Conservation (phyloP, 768 basidiomycete genomes). For the Xanthoconium stramineum region DNA sequence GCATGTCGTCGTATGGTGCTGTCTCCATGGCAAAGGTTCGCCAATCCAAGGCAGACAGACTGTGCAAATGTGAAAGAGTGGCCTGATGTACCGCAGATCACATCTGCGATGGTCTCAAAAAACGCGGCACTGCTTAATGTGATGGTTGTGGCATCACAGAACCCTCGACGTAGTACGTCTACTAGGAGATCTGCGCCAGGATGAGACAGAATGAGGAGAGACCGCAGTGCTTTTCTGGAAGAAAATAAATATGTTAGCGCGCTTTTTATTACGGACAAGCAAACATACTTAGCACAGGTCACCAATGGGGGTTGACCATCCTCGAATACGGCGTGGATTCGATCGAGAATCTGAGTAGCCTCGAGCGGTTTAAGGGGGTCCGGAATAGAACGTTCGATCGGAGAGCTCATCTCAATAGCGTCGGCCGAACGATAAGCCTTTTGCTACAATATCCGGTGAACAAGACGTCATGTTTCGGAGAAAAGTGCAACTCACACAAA, state of each 20-base stretch:
- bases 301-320: constrained; percentile 51
- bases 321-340: constrained; percentile 66
- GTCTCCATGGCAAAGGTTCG: constrained; percentile 78
- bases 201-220: constrained; percentile 58
- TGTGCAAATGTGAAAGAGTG: constrained; percentile 75
- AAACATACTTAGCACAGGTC: constrained; percentile 61
- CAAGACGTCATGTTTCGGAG: not conserved
- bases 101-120: constrained; percentile 76
- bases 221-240: constrained; percentile 70
- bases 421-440: constrained; percentile 75
- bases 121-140: constrained; percentile 57
- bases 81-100: constrained; percentile 50
- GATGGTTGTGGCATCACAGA: constrained; percentile 55
- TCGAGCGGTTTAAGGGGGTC: constrained; percentile 57
- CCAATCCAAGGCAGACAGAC: constrained; percentile 69
- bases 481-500: constrained; percentile 62
- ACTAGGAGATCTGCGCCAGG: constrained; percentile 55
- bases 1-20: constrained; percentile 66
- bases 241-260: constrained; percentile 1
- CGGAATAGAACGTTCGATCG: constrained; percentile 51
- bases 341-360: constrained; percentile 52
- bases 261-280: not conserved
- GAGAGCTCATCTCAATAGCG: constrained; percentile 50
- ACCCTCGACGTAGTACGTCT: constrained; percentile 66
- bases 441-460: constrained; percentile 44